Evolutionary conservation across 768 basidiomycete genomes (phyloP).

Genomic region (Cantharellus cinnabarinus): DNA sequence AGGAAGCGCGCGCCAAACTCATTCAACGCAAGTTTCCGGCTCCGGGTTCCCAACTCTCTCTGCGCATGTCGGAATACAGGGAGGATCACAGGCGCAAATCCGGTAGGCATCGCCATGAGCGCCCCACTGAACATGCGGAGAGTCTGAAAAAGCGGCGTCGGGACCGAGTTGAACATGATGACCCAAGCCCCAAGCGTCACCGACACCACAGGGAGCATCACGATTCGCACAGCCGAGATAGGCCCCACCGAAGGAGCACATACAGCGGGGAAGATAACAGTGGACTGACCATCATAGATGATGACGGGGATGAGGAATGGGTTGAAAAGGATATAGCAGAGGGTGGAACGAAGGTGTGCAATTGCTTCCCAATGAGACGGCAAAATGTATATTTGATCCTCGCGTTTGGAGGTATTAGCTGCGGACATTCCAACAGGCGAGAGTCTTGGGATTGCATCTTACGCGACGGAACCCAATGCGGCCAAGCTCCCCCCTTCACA

Average conservation of each 20-base stretch:
- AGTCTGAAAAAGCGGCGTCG: background rate
- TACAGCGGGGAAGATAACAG: background rate
- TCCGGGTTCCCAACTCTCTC: too few species aligned
- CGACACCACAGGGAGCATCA: background rate
- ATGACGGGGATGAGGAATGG: constrained; percentile 61
- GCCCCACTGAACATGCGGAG: background rate
- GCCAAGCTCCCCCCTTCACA: constrained; percentile 27
- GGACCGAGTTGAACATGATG: background rate
- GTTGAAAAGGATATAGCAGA: constrained; percentile 70
- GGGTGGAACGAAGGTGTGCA: constrained; percentile 50
- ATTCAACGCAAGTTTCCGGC: too few species aligned
- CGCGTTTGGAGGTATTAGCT: constrained; percentile 18
- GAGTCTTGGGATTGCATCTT: constrained; percentile 46
- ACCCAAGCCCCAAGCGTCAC: background rate
- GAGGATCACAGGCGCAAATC: too few species aligned
- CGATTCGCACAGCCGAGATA: background rate
- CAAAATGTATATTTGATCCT: constrained; percentile 2
- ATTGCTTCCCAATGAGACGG: background rate
- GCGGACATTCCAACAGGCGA: constrained; percentile 60
- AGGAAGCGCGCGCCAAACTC: too few species aligned
- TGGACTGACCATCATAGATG: constrained; percentile 36
- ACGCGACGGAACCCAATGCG: constrained; percentile 28
- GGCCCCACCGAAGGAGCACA: background rate
- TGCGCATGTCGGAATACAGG: too few species aligned
- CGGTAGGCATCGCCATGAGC: too few species aligned